Base-by-base conservation (phyloP, 2,329 filamentous ascomycete genomes). In the Fusarium penzigii region DNA sequence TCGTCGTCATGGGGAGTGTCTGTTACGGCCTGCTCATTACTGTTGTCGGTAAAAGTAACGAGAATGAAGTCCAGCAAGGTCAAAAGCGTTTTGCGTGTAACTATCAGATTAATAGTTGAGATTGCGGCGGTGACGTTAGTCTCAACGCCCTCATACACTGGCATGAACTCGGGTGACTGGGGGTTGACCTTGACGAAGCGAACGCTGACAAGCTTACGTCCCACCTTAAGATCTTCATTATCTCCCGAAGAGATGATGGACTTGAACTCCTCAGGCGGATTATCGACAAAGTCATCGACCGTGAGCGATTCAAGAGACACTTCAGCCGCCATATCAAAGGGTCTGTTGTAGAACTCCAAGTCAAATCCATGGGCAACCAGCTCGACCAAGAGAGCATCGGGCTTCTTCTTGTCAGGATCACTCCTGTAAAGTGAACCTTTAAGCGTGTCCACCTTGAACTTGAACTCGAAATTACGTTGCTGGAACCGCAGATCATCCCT, bases 1-100 rank as follows among this genome's bases (percentile, higher is more conserved):
- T 70, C 71, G 3, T 75, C 71, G 12, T 75, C 73, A 56, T 25
- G 20, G 20, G 20, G 20, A 25, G 20, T 25, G 20, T 73, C 64
- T 13, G 70, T 61, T 32, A 77, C 68, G 1, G 70, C 65, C 16
- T 72, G 67, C 44, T 71, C 69, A 10, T 77, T 72, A 51, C 81
- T 80, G 48, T 78, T 79, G 8, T 79, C 80, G 1, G 93, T 88
- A 65, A 99, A 99, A 0, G 94, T 99, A 39, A 92, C 80, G 16
- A 99, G 84, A 34, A 97, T 87, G 65, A 99, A 99, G 69, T 99
- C 94, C 41, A 99, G 75, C 1, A 99, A 76, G 0, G 93, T 99
- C 48, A 99, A 78, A 3, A 99, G 76, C 0, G 95, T 99, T 72
- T 89, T 93, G 59, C 95, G 82, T 0, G 95, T 99, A 9, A 99